Base-by-base conservation (phyloP, 495 filamentous ascomycete species). In the Hypoxylon crocopeplum region DNA sequence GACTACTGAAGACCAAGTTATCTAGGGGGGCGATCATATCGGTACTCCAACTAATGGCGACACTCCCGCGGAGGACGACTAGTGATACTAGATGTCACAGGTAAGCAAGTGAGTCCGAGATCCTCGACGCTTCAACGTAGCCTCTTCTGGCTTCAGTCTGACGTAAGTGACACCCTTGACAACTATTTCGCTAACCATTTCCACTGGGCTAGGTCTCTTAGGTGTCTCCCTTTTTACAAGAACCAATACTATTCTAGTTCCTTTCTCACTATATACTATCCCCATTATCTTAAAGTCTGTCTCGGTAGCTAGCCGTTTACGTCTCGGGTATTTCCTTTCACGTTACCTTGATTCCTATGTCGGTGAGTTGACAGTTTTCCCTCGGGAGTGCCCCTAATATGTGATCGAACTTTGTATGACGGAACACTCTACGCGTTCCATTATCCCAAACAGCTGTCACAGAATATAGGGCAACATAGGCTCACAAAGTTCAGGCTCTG, bases 81-180 rank as follows among this genome's bases (percentile, higher is more conserved):
- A 17, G 24, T 8, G 13, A 17, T 33, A 6, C 19, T 34, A n/a
- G 27, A 48, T 27, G 19, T 27, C 27, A 21, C 5, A 32, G n/a
- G 34, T 5, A 7, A 8, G 36, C 12, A 19, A 42, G 29, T 19
- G 55, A 5, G 54, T 63, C 53, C 48, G 54, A 54, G 33, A 25
- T n/a, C 20, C 1, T 39, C 21, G 30, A 3, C 19, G 22, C n/a
- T 30, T 34, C 10, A n/a, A 20, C 10, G 1, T 48, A 24, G 25
- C 11, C 48, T 13, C 47, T 37, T 63, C 50, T 59, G 33, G 32
- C 55, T 59, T 55, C 39, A 1, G 50, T 38, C 46, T 59, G 55
- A 55, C 12, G 44, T 49, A 37, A 55, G n/a, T 49, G 7, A 36
- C 25, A 40, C 36, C 11, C 24, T 47, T 11, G 22, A 20, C 4